Conservation (phyloP, 352 stramenopile species). For the Pythium coloratum region DNA sequence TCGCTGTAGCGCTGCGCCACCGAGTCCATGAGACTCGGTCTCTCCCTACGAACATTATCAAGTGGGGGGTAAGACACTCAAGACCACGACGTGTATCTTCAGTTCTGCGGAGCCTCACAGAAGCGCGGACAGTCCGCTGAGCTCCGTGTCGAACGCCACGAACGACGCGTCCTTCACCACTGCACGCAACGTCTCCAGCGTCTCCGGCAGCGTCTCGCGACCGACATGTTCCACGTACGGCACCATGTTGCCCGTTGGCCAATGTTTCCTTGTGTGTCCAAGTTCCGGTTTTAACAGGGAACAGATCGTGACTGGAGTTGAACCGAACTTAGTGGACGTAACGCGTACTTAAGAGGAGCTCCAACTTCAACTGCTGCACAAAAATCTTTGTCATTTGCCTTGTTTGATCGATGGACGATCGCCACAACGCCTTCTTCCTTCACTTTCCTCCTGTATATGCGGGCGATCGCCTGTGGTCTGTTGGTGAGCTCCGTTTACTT, state of each 20-base stretch:
- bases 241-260: slow-evolving; percentile 9
- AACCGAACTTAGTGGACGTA: not conserved
- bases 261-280: not conserved
- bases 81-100: not conserved
- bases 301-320: not conserved
- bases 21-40: slow-evolving; percentile 70
- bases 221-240: slow-evolving; percentile 19
- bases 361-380: slow-evolving; percentile 11
- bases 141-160: slow-evolving; percentile 76
- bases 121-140: slow-evolving; percentile 65
- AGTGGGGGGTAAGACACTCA: not conserved
- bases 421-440: not conserved
- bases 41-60: slow-evolving; percentile 24
- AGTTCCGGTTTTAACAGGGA: slow-evolving; percentile 3
- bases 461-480: not conserved
- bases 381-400: slow-evolving; percentile 1
- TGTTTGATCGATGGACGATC: slow-evolving; percentile 2
- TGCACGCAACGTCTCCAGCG: slow-evolving; percentile 10
- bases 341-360: not conserved
- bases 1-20: slow-evolving; percentile 68
- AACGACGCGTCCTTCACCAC: slow-evolving; percentile 42
- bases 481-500: slow-evolving; percentile 31
- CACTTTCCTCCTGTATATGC: not conserved
- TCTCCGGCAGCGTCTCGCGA: slow-evolving; percentile 11
- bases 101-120: slow-evolving; percentile 37